These are phyloP conservation scores for Tolypocladium ophioglossoides DNA, from an alignment of 2,329 filamentous ascomycete species.

Conservation along the genomic window DNA sequence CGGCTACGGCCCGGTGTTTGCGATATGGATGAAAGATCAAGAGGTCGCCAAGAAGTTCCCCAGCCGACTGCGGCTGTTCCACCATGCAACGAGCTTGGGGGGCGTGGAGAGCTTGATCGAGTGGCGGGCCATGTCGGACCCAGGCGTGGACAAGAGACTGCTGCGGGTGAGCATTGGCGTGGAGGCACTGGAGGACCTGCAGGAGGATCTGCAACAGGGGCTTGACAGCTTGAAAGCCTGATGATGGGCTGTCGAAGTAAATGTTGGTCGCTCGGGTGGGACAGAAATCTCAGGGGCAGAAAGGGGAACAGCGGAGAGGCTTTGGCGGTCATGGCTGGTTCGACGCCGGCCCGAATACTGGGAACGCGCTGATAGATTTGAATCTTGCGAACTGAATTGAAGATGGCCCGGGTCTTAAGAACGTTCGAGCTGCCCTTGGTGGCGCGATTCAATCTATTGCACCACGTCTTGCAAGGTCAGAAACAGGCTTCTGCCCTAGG, in stretches of 20 bases:
- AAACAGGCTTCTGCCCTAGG: not conserved
- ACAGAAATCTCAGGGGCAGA: too few species aligned
- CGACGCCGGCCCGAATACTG: too few species aligned
- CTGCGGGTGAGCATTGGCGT: constrained; percentile 78
- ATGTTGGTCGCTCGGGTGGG: too few species aligned
- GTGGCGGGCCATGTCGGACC: constrained; percentile 87
- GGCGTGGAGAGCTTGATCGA: constrained; percentile 94
- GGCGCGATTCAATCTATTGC: too few species aligned
- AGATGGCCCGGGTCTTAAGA: too few species aligned
- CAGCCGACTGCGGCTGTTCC: constrained; percentile 70
- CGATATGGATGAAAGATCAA: constrained; percentile 53
- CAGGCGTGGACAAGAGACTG: constrained; percentile 57
- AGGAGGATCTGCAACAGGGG: constrained; percentile 59
- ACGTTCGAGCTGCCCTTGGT: too few species aligned
- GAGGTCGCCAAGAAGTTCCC: constrained; percentile 59
- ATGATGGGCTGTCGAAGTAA: too few species aligned
- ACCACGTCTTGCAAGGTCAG: too few species aligned
- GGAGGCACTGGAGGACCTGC: constrained; percentile 78
- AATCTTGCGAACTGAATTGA: too few species aligned
- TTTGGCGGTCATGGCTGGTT: too few species aligned
- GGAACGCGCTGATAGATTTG: too few species aligned
- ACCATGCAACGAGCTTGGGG: constrained; percentile 88
- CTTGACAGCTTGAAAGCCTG: constrained; percentile 41
- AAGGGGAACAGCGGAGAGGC: too few species aligned
- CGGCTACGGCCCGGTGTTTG: constrained; percentile 84